Conservation (phyloP, 106 monocot genomes). For the Dendrobium officinale region DNA sequence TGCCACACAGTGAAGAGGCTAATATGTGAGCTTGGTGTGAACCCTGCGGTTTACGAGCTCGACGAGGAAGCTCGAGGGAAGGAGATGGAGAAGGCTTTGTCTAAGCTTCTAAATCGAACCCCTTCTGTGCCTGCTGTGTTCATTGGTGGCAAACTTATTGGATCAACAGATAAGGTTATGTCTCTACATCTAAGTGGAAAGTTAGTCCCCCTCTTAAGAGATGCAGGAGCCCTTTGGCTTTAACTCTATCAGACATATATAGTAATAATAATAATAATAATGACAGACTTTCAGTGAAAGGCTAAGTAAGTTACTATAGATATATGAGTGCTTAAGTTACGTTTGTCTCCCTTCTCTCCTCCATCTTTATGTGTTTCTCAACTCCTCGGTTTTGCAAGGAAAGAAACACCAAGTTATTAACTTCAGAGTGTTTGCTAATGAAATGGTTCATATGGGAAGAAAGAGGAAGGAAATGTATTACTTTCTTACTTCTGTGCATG, state of each 20-base stretch:
- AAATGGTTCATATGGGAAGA: too few species aligned
- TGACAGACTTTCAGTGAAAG: too few species aligned
- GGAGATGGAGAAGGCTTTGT: constrained; percentile 22
- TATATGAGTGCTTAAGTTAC: too few species aligned
- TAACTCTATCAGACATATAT: background rate
- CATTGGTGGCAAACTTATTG: constrained; percentile 15
- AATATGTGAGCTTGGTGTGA: constrained; percentile 16
- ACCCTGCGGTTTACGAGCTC: constrained; percentile 15
- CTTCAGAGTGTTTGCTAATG: too few species aligned
- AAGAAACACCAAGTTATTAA: too few species aligned
- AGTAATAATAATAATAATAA: too few species aligned
- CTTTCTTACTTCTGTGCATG: too few species aligned
- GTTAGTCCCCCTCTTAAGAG: constrained; percentile 15
- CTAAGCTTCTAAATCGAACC: constrained; percentile 13
- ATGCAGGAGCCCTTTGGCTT: constrained; percentile 23
- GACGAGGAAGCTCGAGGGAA: constrained; percentile 19
- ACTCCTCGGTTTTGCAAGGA: too few species aligned
- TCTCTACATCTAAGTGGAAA: constrained; percentile 24
- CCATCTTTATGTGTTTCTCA: background rate
- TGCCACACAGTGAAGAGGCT: constrained; percentile 19
- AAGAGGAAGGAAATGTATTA: too few species aligned
- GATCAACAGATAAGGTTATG: constrained; percentile 19
- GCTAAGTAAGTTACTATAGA: too few species aligned
- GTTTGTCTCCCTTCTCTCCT: too few species aligned
- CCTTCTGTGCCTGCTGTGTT: constrained; percentile 22